These are phyloP conservation scores for Magnolia changhungtana DNA, from an alignment of 164 flowering plant genomes.

Conservation along the genomic window DNA sequence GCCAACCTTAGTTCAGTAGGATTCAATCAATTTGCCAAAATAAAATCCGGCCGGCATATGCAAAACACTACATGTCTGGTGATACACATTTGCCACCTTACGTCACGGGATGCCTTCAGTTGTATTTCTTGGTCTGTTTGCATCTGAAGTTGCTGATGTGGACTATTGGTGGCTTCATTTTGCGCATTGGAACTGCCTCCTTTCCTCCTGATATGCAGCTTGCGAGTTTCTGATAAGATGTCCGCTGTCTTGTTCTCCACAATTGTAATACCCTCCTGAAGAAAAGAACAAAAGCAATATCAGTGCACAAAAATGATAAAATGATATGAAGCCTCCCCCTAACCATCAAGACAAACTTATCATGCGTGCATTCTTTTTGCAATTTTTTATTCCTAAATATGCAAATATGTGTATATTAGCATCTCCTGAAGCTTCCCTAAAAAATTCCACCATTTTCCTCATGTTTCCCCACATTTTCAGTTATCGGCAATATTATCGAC, in stretches of 20 bases:
- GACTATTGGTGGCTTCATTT: slow-evolving; percentile 27
- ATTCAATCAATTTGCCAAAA: not conserved
- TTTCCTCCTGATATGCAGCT: slow-evolving; percentile 63
- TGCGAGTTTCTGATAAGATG: slow-evolving; percentile 82
- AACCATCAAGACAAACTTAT: too few species aligned
- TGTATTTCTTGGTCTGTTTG: slow-evolving; percentile 69
- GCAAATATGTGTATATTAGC: too few species aligned
- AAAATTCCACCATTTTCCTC: too few species aligned
- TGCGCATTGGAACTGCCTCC: slow-evolving; percentile 37
- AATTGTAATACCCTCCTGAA: slow-evolving; percentile 79
- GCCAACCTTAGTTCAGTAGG: not conserved
- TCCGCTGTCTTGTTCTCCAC: slow-evolving; percentile 80
- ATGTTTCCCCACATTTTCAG: too few species aligned
- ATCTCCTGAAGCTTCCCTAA: too few species aligned
- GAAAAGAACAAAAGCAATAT: not conserved
- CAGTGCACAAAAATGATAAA: not conserved
- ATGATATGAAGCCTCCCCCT: not conserved
- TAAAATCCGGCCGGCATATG: not conserved
- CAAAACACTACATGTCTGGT: slow-evolving; percentile 4
- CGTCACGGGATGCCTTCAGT: slow-evolving; percentile 99
- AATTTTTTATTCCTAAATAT: too few species aligned
- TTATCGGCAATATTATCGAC: too few species aligned
- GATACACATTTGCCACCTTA: slow-evolving; percentile 82
- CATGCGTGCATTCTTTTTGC: too few species aligned
- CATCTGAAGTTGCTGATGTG: slow-evolving; percentile 35